A percentile compares a stretch with the other conserved stretches of the same genome.
Conservation (phyloP, 371 early-diverging fungal species). For the Parasitella parasitica region DNA sequence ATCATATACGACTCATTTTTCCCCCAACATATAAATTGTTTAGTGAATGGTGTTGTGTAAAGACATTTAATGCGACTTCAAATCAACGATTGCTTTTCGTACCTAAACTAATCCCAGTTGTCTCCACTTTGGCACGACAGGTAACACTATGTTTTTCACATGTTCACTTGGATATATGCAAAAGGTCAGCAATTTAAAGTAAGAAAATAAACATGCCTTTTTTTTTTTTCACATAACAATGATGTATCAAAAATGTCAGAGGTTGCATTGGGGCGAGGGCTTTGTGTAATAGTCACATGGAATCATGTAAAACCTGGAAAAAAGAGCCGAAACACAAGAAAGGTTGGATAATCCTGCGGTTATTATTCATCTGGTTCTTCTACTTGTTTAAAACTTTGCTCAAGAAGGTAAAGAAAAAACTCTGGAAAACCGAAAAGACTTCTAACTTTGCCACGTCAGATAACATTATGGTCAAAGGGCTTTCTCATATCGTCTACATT, state of each 20-base stretch:
- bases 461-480: slow-evolving; percentile 22
- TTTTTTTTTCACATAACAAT: background rate
- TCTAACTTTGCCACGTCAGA: background rate
- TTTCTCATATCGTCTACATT: slow-evolving; percentile 27
- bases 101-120: no score
- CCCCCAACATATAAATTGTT: no score
- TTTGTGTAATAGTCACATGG: background rate
- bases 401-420: background rate
- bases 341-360: background rate
- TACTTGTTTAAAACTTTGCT: background rate
- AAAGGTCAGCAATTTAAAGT: background rate
- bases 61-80: no score
- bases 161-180: background rate
- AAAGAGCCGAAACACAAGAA: slow-evolving; percentile 3
- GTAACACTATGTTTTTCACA: background rate
- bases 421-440: background rate
- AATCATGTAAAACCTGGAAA: slow-evolving; percentile 1
- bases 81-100: no score
- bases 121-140: no score
- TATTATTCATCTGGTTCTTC: background rate
- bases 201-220: background rate
- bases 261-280: background rate
- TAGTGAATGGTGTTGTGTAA: no score
- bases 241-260: background rate
- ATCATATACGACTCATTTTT: background rate